Evolutionary conservation across 345 rosid species (phyloP), one percentile per base, ranked within the genome.

Genomic region (Ceriops zippeliana): DNA sequence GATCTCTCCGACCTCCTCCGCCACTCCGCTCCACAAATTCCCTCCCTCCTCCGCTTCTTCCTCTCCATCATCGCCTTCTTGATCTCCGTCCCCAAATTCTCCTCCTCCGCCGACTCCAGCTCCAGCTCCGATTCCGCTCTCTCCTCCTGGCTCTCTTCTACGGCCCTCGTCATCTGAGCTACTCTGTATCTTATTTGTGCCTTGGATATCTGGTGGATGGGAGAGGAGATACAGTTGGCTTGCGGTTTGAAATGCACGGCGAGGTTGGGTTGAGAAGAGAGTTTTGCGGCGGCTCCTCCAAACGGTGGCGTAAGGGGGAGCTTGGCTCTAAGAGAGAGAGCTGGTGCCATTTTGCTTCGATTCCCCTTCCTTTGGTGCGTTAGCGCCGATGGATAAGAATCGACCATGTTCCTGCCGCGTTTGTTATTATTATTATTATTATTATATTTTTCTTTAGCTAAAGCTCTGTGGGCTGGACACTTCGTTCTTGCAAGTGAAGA

Each of bases 1-100:
- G 16, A 91, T 95, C 85, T 91, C 90, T 70, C 70, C 76, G 16
- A 89, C 80, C 86, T 95, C 98, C 78, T 86, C 97, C 53, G 72
- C 89, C 7, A 95, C 99, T 26, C 99, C 96, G 68, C 88, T 81
- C 73, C 66, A 42, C 6, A 89, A 70, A 67, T 81, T 79, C 60
- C 69, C 85, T 27, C 72, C 90, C 74, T 67, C 70, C 62, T 69
- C 81, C 60, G 71, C 79, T 68, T 81, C 78, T 86, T 88, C 68
- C 90, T 88, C 80, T 85, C 79, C 88, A 83, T 74, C 88, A 88
- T 79, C 10, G 81, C 93, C 78, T 79, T 84, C 85, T 88, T 89
- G 65, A 89, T 91, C 85, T 89, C 90, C 52, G 74, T 81, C 64
- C 91, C 96, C 17, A 90, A 13, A n/a, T 78, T 58, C 26, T 79